Base-by-base conservation (phyloP, 352 stramenopile genomes). In the Phytophthora idaei region DNA sequence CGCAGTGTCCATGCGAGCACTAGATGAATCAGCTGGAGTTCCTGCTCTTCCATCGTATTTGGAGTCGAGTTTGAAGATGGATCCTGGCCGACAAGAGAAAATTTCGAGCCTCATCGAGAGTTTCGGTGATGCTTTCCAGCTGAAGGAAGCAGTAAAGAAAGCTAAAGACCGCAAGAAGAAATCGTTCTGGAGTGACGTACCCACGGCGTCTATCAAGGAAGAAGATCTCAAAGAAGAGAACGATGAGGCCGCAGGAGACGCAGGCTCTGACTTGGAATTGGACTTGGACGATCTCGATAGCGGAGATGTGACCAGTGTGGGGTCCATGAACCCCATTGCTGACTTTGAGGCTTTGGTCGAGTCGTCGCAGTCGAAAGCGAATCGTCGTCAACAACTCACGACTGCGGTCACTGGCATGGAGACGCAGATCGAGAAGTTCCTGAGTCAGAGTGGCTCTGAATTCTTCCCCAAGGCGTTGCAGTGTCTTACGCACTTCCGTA, bases 241-340 rank as follows among this genome's bases (percentile, higher is more conserved):
- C 1, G 60, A 73, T 11, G 58, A 76, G 17, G 69, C 10, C 14
- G 59, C 47, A 7, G 56, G 47, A 37, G 69, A 77, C 55, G 54
- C 71, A 17, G 81, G 75, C 4, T 92, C 81, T 10, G 84, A 94
- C 42, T 75, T 73, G 28, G 78, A 87, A 29, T 52, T 94, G 25
- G 83, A 94, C 51, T 64, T 91, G 62, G 86, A 94, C 52, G 86
- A 92, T 34, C 65, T 94, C 54, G 86, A 90, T 50, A 74, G 78
- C 11, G 77, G 77, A 37, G 76, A 84, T 28, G 82, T 93, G 14
- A 89, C 81, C 37, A 75, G 41, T 31, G 81, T 95, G n/a, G 87
- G 87, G 0, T 92, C 85, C 1, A 92, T 95, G 85, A 95, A 93
- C 53, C 87, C 87, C 12, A 85, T 95, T 36, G 81, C 85, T 1